Evolutionary conservation across 148 eudicot genomes (phyloP).

Genomic region (Vaccinium macrocarpon): DNA sequence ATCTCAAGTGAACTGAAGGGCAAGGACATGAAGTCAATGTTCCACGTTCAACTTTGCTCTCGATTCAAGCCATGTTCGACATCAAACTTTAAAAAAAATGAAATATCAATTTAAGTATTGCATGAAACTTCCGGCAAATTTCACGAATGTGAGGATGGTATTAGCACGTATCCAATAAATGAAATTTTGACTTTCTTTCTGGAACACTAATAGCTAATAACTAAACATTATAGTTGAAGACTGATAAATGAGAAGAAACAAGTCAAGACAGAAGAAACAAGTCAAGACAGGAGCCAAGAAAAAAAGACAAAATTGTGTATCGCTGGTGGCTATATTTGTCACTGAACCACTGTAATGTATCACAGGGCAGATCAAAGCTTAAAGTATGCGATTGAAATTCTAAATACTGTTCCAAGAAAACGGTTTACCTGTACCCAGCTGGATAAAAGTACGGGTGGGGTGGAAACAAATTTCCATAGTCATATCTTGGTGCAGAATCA

Average conservation of each 20-base stretch:
- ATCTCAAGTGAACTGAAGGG: not conserved
- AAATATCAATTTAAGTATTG: not conserved
- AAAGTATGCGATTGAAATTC: not conserved
- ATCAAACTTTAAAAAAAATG: not conserved
- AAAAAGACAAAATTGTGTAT: not conserved
- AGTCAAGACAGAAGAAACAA: not conserved
- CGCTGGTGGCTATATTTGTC: not conserved
- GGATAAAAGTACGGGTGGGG: slow-evolving; percentile 55
- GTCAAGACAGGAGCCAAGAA: not conserved
- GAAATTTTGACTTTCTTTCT: not conserved
- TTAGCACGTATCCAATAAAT: not conserved
- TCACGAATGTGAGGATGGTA: not conserved
- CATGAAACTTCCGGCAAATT: not conserved
- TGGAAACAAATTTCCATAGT: slow-evolving; percentile 50
- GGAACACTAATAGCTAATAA: not conserved
- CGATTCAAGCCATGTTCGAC: not conserved
- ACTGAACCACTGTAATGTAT: not conserved
- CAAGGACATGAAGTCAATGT: not conserved
- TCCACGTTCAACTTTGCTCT: not conserved
- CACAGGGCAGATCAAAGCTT: not conserved
- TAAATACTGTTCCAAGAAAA: not conserved
- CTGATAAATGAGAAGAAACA: not conserved
- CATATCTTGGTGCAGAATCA: slow-evolving; percentile 61
- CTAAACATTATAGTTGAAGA: not conserved
- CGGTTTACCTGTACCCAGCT: slow-evolving; percentile 59